Conservation (phyloP, 2,329 filamentous ascomycete genomes). For the Talaromyces amestolkiae region DNA sequence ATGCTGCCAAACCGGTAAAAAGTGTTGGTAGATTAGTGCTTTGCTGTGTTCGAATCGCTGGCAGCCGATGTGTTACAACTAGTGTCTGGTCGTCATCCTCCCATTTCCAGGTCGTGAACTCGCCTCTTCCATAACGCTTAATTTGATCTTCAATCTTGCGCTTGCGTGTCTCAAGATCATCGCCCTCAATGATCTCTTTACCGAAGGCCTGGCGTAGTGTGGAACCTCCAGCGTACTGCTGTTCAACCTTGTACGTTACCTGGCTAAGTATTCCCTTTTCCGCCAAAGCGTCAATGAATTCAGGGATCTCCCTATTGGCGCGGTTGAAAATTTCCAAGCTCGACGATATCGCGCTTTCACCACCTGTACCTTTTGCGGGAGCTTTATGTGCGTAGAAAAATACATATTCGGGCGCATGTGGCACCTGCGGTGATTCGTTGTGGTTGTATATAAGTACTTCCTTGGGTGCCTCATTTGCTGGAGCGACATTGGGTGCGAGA, state of each 20-base stretch:
- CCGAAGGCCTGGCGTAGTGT: constrained; percentile 50
- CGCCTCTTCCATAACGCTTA: constrained; percentile 45
- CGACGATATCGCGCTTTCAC: constrained; percentile 50
- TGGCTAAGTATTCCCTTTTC: constrained; percentile 37
- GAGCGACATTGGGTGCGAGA: constrained; percentile 46
- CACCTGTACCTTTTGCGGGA: constrained; percentile 26
- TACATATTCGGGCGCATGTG: constrained; percentile 53
- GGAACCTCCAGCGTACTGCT: constrained; percentile 48
- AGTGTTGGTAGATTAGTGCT: constrained; percentile 47
- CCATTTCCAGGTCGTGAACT: constrained; percentile 52
- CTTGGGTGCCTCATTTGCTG: constrained; percentile 51
- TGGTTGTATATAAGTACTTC: constrained; percentile 52
- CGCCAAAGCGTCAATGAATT: constrained; percentile 45
- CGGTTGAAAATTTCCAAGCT: constrained; percentile 49
- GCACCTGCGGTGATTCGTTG: constrained; percentile 53
- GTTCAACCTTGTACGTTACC: constrained; percentile 44
- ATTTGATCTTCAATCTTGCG: constrained; percentile 46
- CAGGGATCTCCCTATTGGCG: constrained; percentile 47
- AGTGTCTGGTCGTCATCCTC: constrained; percentile 38
- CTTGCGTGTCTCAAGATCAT: constrained; percentile 42
- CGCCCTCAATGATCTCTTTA: constrained; percentile 46
- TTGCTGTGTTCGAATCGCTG: constrained; percentile 49
- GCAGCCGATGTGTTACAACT: constrained; percentile 46
- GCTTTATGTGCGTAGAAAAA: constrained; percentile 49
- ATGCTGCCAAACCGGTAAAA: constrained; percentile 48